These are phyloP conservation scores for Collariella sp. DNA, from an alignment of 495 filamentous ascomycete genomes.

Conservation along the genomic window DNA sequence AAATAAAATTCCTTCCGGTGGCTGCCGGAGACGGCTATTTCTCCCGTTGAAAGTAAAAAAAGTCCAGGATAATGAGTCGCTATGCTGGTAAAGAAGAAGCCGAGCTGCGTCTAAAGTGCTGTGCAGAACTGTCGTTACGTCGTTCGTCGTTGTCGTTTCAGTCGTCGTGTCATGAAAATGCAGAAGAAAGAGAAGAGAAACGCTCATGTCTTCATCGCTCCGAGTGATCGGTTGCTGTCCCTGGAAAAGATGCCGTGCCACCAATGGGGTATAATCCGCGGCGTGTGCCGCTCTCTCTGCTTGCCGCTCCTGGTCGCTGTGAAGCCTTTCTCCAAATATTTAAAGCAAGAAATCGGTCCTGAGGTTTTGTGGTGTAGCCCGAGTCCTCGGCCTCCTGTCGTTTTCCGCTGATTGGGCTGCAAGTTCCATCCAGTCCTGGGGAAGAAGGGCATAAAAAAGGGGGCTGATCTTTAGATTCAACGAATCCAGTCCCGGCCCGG, in stretches of 20 bases:
- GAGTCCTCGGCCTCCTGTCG: conserved; percentile 2
- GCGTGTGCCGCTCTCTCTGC: conserved; percentile 12
- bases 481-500: conserved; percentile 10
- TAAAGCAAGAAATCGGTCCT: conserved; percentile 29
- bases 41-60: neutral
- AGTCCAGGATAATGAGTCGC: neutral
- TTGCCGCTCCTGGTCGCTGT: conserved; percentile 26
- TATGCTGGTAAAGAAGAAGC: too few species aligned
- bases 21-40: too few species aligned
- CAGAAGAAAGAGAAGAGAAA: conserved; percentile 8
- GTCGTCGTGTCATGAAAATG: neutral
- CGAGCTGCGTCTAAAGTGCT: neutral
- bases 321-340: conserved; percentile 44
- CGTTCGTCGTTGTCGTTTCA: too few species aligned
- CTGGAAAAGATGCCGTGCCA: conserved; percentile 8
- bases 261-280: conserved; percentile 24
- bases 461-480: conserved; percentile 1
- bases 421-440: conserved; percentile 2
- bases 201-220: conserved; percentile 8
- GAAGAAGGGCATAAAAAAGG: neutral
- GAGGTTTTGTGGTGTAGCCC: conserved; percentile 5
- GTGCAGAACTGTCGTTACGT: too few species aligned
- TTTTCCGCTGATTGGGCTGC: conserved; percentile 1
- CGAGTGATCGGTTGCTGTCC: conserved; percentile 3
- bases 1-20: neutral